phyloP scores from a whole-genome alignment of 139 green algal genomes.

The Closterium sp. region DNA sequence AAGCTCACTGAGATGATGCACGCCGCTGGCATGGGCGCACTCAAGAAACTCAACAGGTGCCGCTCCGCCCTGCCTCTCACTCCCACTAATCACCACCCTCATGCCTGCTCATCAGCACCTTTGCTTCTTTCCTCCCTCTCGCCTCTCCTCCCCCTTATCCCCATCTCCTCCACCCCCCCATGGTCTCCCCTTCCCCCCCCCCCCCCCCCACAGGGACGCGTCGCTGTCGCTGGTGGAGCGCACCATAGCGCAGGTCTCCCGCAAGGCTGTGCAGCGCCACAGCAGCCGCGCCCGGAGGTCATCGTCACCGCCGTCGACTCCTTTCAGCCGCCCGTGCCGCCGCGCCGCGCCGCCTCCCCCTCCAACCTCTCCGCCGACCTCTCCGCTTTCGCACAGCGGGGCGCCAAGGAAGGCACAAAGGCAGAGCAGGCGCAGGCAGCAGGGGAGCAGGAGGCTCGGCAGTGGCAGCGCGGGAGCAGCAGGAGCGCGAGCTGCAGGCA shows the following conservation, averaged over 20 bases:
- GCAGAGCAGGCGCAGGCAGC: neutral
- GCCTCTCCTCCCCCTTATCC: neutral
- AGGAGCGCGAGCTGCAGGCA: neutral
- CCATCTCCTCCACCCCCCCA: neutral
- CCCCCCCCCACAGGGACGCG: neutral
- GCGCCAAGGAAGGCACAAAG: neutral
- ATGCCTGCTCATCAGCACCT: neutral
- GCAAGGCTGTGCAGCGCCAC: slow-evolving; percentile 66
- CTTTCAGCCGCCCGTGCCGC: neutral
- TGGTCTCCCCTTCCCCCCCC: neutral
- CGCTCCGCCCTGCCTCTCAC: neutral
- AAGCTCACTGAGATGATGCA: slow-evolving; percentile 73
- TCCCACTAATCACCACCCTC: neutral
- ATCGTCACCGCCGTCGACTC: slow-evolving; percentile 67
- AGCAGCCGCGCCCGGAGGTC: slow-evolving; percentile 85
- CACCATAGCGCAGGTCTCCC: slow-evolving; percentile 63
- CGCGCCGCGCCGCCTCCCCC: neutral
- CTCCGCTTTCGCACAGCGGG: neutral
- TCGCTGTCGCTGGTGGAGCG: slow-evolving; percentile 68
- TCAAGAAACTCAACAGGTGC: neutral
- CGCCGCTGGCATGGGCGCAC: slow-evolving; percentile 38
- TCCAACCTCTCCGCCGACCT: neutral
- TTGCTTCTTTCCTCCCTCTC: neutral
- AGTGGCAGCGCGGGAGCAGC: neutral
- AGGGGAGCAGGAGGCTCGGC: neutral